phyloP scores from a whole-genome alignment of 2,329 filamentous ascomycete species.

The Madurella mycetomatis region DNA sequence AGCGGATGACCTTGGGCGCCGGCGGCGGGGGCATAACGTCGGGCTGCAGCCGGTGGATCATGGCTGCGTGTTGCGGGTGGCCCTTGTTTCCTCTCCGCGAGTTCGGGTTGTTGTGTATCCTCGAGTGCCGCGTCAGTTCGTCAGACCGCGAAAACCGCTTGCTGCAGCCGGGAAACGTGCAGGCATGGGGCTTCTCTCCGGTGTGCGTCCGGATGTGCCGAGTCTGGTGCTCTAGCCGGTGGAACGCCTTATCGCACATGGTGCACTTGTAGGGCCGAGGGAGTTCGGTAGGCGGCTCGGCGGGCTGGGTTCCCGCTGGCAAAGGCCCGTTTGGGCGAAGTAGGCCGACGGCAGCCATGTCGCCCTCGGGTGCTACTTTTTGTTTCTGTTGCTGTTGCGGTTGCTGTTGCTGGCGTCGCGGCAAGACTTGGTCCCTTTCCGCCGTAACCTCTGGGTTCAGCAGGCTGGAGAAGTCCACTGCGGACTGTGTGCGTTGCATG shows the following conservation, averaged over 20 bases:
- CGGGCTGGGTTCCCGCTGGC: conserved; percentile 52
- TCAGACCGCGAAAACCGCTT: conserved; percentile 97
- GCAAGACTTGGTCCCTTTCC: conserved; percentile 22
- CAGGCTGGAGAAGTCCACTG: conserved; percentile 71
- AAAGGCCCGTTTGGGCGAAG: conserved; percentile 60
- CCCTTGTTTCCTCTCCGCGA: conserved; percentile 87
- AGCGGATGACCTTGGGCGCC: conserved; percentile 75
- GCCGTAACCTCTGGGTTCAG: conserved; percentile 53
- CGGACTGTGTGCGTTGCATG: conserved; percentile 71
- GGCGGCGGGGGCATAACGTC: conserved; percentile 74
- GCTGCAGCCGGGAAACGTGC: conserved; percentile 90
- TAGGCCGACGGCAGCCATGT: conserved; percentile 44
- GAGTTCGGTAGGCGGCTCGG: conserved; percentile 64
- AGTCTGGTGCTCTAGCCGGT: conserved; percentile 91
- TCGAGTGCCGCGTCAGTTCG: conserved; percentile 91
- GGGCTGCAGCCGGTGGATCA: conserved; percentile 45
- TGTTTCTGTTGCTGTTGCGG: conserved; percentile 28
- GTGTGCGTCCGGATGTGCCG: conserved; percentile 94
- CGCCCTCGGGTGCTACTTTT: conserved; percentile 30
- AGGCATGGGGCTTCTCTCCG: conserved; percentile 95
- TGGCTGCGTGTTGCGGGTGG: conserved; percentile 40
- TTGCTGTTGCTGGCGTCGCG: conserved; percentile 25
- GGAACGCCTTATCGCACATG: conserved; percentile 96
- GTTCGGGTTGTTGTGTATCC: conserved; percentile 99
- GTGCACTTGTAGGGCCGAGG: conserved; percentile 98